Evolutionary conservation across 805 yeast species (phyloP).

Genomic region (Wickerhamomyces subpelliculosus): DNA sequence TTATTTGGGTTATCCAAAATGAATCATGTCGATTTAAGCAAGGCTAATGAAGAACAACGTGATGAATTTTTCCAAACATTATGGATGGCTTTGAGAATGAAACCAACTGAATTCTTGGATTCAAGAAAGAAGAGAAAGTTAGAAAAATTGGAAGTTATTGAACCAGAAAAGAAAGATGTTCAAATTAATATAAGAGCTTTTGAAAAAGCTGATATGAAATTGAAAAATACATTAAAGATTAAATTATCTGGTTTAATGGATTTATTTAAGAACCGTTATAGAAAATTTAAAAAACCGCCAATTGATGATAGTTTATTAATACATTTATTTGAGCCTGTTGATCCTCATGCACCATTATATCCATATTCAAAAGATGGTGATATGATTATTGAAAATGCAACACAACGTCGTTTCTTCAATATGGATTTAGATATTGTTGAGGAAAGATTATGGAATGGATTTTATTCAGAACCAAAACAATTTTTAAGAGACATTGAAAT

Average conservation of each 20-base stretch:
- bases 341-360: constrained; percentile 27
- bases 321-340: constrained; percentile 68
- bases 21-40: constrained; percentile 37
- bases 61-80: constrained; percentile 48
- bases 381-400: constrained; percentile 73
- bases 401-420: constrained; percentile 69
- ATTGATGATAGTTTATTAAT: constrained; percentile 69
- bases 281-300: constrained; percentile 84
- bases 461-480: constrained; percentile 86
- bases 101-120: constrained; percentile 69
- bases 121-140: constrained; percentile 32
- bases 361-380: constrained; percentile 50
- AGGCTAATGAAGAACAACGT: constrained; percentile 44
- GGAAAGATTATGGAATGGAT: constrained; percentile 96
- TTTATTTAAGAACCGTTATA: constrained; percentile 76
- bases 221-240: constrained; percentile 79
- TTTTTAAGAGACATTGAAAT: constrained; percentile 77
- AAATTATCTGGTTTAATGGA: constrained; percentile 88
- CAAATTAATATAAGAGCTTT: constrained; percentile 36
- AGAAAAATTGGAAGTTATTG: constrained; percentile 31
- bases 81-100: constrained; percentile 48
- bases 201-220: constrained; percentile 63
- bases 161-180: constrained; percentile 28
- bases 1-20: constrained; percentile 53
- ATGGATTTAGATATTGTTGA: constrained; percentile 94